Evolutionary conservation across 1,284 basidiomycete genomes (phyloP), one percentile per base, ranked within the genome.

Genomic region (Ganoderma lucidum): DNA sequence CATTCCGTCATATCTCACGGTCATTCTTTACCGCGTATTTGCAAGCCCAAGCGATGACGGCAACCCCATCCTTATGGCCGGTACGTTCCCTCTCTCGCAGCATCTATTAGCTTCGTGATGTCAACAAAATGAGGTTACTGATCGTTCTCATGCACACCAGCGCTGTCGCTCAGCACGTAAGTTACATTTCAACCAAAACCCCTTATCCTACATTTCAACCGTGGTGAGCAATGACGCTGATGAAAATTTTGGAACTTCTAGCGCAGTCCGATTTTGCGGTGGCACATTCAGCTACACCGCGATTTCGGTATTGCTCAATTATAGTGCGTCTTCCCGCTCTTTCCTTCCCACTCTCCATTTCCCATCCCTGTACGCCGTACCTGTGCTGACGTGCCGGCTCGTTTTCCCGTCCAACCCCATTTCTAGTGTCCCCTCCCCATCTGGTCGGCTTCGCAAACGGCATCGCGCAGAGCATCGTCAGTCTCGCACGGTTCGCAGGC

Each of bases 391-490:
- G 35, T n/a, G n/a, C 23, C 12, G 3, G 35, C 56, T 32, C 35
- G 35, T n/a, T 8, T 12, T 23, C 39, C n/a, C n/a, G 30, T 39
- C 61, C 66, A 44, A 42, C 17, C 19, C 28, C 68, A 48, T 70
- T 73, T 56, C 41, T 67, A 94, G 93, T 94, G 92, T 93, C 93
- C 0, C 93, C 93, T 10, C 93, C 93, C 6, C 85, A 85, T 66
- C 86, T 91, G 19, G 87, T 95, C 35, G 92, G 93, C 19, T 88
- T 90, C 70, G 91, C 93, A 3, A 95, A 95, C 75, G 93, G 93
- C 23, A 88, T 93, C 51, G 93, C 92, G 0, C 93, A 95, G 79
- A 94, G 92, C 77, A 93, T 94, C 51, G 93, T 93, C 73, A 93
- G 92, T 77, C 86, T 95, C 41, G 93, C 93, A 23, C 87, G 93